phyloP scores from a whole-genome alignment of 306 rosid species.

The Dalbergia cultrata region DNA sequence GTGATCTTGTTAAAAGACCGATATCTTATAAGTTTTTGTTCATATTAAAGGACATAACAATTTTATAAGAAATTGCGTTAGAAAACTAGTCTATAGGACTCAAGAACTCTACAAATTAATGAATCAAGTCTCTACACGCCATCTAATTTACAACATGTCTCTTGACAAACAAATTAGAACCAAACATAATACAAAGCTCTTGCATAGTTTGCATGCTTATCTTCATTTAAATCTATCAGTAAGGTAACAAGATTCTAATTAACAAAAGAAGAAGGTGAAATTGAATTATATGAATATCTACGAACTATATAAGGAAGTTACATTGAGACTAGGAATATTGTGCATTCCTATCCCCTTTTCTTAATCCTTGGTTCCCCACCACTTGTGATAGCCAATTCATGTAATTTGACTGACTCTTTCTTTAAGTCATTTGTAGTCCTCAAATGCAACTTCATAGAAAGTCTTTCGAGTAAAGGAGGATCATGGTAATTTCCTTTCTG shows the following conservation, averaged over 20 bases:
- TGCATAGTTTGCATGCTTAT: constrained; percentile 23
- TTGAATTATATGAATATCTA: no score
- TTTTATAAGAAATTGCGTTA: no score
- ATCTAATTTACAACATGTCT: constrained; percentile 13
- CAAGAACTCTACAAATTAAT: no score
- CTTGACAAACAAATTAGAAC: constrained; percentile 34
- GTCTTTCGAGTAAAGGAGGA: constrained; percentile 43
- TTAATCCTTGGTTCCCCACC: constrained; percentile 57
- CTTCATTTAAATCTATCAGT: neutral
- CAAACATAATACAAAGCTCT: constrained; percentile 40
- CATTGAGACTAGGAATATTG: neutral
- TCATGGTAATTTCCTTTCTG: neutral
- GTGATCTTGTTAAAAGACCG: no score
- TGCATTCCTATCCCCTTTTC: constrained; percentile 52
- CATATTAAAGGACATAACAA: no score
- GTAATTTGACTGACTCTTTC: constrained; percentile 80
- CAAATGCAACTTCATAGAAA: constrained; percentile 81
- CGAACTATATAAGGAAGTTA: no score
- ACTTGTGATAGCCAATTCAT: constrained; percentile 69
- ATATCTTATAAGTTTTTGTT: no score
- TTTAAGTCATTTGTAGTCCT: constrained; percentile 75
- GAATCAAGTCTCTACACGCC: no score
- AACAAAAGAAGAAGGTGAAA: no score
- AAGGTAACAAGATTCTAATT: neutral
- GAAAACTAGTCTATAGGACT: no score